Percentiles rank a stretch among this genome's conserved stretches.
Conservation (phyloP, 1,284 basidiomycete genomes). For the Ceratobasidium sp. region DNA sequence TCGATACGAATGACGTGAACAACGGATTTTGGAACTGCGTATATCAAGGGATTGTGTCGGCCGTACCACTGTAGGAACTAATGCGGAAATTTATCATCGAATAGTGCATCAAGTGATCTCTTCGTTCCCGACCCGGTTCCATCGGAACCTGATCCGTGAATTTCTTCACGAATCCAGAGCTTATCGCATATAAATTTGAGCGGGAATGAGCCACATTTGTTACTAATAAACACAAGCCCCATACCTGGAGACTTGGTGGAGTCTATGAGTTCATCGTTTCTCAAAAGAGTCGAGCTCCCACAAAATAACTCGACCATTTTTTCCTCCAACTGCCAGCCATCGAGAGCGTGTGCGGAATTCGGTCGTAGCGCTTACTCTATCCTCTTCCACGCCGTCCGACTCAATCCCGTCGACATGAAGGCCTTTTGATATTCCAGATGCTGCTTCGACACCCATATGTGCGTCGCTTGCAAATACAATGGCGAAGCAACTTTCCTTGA, state of each 20-base stretch:
- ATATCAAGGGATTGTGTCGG: neutral
- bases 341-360: slow-evolving; percentile 62
- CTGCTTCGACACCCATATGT: slow-evolving; percentile 49
- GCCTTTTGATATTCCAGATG: slow-evolving; percentile 49
- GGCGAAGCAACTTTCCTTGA: slow-evolving; percentile 75
- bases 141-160: neutral
- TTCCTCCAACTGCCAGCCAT: slow-evolving; percentile 77
- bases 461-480: slow-evolving; percentile 65
- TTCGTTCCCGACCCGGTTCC: neutral
- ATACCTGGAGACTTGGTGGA: neutral
- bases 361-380: slow-evolving; percentile 17
- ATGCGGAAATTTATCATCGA: neutral
- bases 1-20: neutral
- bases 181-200: neutral
- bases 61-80: neutral
- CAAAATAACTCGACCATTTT: slow-evolving; percentile 76
- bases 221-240: neutral
- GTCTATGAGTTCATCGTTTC: slow-evolving; percentile 45
- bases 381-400: slow-evolving; percentile 55
- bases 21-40: neutral
- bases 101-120: neutral
- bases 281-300: slow-evolving; percentile 80
- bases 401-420: neutral
- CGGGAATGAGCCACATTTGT: neutral
- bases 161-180: neutral